Base-by-base conservation (phyloP, 331 rosid species). In the Rhamnella rubrinervis region DNA sequence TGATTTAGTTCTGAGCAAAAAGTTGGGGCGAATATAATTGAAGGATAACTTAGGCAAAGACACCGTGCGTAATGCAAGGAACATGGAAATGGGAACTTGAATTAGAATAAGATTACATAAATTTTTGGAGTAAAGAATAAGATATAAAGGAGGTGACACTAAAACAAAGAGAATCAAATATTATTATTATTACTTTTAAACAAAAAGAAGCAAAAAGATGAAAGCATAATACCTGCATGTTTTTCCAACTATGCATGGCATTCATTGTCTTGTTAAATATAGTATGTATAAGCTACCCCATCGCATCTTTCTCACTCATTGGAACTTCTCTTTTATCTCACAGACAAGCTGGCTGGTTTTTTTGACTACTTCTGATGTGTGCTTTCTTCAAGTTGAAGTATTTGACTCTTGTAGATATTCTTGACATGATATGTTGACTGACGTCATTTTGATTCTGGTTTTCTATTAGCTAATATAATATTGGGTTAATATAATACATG, bases 41-140 rank as follows among this genome's bases (percentile, higher is more conserved):
- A 40, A 40, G 66, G 67, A 65, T 57, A 44, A 50, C 11, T 51
- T 59, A 50, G 69, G 56, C 57, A 8, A 72, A 65, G 81, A 20
- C 61, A 55, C 50, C 4, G n/a, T 80, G 65, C 72, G 46, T 68
- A 57, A 61, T 51, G 40, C 37, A 64, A 83, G 72, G 72, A 68
- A 61, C 56, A 61, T 65, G 68, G n/a, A 50, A 31, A 37, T 58
- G 67, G 76, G 73, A 31, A 44, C 56, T 17, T 66, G 65, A 61
- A 49, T 61, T 55, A 44, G 67, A 75, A 69, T 66, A 71, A 57
- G 52, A 62, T 66, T 64, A 70, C 60, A 6, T 20, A 19, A 19
- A 60, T 47, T 76, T 31, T 77, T 39, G 25, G 71, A 65, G 11
- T 40, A 61, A 74, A 73, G 72, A 37, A 68, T 28, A 49, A 61